Evolutionary conservation across 2,329 filamentous ascomycete species (phyloP), one percentile per base, ranked within the genome.

Genomic region (Dendryphion nanum): DNA sequence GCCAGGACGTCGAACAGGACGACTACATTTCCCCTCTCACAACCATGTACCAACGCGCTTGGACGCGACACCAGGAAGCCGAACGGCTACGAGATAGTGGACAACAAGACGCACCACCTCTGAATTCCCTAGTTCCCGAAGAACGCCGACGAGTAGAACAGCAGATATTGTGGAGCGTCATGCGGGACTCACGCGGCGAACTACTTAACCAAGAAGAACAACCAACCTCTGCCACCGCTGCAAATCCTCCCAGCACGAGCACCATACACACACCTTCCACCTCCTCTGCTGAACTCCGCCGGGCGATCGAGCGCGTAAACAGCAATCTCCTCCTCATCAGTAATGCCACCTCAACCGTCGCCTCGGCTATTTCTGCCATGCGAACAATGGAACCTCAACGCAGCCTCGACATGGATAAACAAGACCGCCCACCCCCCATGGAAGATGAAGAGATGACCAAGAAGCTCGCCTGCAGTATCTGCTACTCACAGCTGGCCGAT

Each of bases 401-500:
- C 15, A 16, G 10, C 16, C 18, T 33, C 17, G 31, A 33, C 18
- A 19, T 33, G 16, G 31, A 33, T 21, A 33, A 33, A 18, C 31
- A 33, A 18, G 62, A 68, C 35, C 67, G 75, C 6, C 75, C 76
- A 2, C 57, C 69, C 14, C 68, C 75, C 0, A 69, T 71, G 47
- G 64, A 67, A 14, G 69, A 75, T 6, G 68, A 67, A 24, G 69
- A 76, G 30, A 67, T 78, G 69, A 73, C 59, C 4, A 59, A 74
- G 26, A 71, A 68, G 20, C 54, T 79, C 18, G 68, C 74, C 29
- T 79, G 76, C 46, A 70, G 74, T 42, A 66, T 77, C 14, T 79
- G 76, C 51, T 75, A 75, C 48, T 65, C 64, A 7, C 76, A 79
- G 50, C 33, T 73, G 2, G 72, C 76, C 1, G 72, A 78, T 42